Base-by-base conservation (phyloP, 2,329 filamentous ascomycete genomes). In the Fusarium praegraminearum region DNA sequence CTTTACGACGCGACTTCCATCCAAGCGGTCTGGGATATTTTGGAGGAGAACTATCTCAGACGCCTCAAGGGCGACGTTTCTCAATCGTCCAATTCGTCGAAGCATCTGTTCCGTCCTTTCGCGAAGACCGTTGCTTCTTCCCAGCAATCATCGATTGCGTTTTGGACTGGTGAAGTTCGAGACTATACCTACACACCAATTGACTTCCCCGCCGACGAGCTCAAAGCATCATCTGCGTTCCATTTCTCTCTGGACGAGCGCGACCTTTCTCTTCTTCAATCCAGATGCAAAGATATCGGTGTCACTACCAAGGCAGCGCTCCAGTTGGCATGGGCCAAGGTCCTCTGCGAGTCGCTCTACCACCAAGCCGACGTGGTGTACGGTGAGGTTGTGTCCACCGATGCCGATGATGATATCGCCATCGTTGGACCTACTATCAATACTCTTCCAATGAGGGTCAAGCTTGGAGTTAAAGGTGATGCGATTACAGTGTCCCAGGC, bases 1-100 rank as follows among this genome's bases (percentile, higher is more conserved):
- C 40, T 69, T 6, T 68, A 68, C 12, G 65, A 68, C 5, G 65
- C 65, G 0, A 43, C 26, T 1, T 65, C 65, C 0, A 68, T 68
- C 1, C 50, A 61, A 3, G 22, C 32, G 1, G 0, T 68, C 0
- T 68, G 65, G 65, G 26, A 15, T 1, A 33, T 43, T 4, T 30
- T 68, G 2, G 18, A 28, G 5, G 18, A 28, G 0, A 36, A 52
- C 11, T 68, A 69, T 11, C 9, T 1, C 7, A 35, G 12, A 1
- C 65, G 28, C 3, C 65, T 69, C 15, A 7, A 12, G 0, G 30
- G 24, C 13, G 30, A 26, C 3, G 11, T 9, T 7, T 2, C 2
- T 1, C 16, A 33, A 5, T 5, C 28, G 5, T 4, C 46, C 1
- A 22, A 10, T 1, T 26, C 24, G 12, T 12, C 26, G 0, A 52